Percentiles rank a stretch among this genome's conserved stretches.
phyloP scores from a whole-genome alignment of 2,329 filamentous ascomycete genomes.

The Zymoseptoria tritici region DNA sequence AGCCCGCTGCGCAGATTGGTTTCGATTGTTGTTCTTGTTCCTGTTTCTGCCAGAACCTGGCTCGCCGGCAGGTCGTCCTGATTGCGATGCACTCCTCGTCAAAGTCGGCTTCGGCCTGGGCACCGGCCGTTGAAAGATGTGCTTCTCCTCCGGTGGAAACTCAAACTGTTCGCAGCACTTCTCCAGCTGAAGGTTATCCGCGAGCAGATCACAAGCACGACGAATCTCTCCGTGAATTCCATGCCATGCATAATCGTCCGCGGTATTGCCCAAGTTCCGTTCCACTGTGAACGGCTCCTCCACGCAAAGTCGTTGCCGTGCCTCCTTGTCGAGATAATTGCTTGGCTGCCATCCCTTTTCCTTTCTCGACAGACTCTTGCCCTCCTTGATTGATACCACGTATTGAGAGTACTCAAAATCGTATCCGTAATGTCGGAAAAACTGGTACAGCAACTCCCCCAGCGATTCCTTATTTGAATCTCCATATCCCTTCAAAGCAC shows the following conservation, averaged over 20 bases:
- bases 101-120: slow-evolving; percentile 51
- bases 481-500: slow-evolving; percentile 62
- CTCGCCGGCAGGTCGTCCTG: slow-evolving; percentile 43
- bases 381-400: slow-evolving; percentile 78
- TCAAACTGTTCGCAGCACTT: slow-evolving; percentile 83
- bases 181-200: slow-evolving; percentile 64
- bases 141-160: slow-evolving; percentile 70
- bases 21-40: slow-evolving; percentile 37
- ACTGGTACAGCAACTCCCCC: slow-evolving; percentile 84
- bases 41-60: slow-evolving; percentile 26
- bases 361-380: slow-evolving; percentile 67
- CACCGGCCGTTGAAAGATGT: slow-evolving; percentile 47
- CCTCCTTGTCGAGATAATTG: slow-evolving; percentile 39
- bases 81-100: slow-evolving; percentile 39
- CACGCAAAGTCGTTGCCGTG: slow-evolving; percentile 72
- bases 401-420: slow-evolving; percentile 83
- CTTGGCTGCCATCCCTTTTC: slow-evolving; percentile 81
- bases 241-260: slow-evolving; percentile 87
- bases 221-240: slow-evolving; percentile 86
- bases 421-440: slow-evolving; percentile 91
- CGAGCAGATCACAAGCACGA: slow-evolving; percentile 75
- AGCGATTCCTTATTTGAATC: slow-evolving; percentile 71
- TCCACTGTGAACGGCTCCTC: slow-evolving; percentile 92
- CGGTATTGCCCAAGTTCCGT: slow-evolving; percentile 90
- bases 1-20: slow-evolving; percentile 42